Percentiles rank a stretch among this genome's conserved stretches.
Evolutionary conservation across 2,329 filamentous ascomycete species (phyloP).

Genomic region (Alternaria panax): DNA sequence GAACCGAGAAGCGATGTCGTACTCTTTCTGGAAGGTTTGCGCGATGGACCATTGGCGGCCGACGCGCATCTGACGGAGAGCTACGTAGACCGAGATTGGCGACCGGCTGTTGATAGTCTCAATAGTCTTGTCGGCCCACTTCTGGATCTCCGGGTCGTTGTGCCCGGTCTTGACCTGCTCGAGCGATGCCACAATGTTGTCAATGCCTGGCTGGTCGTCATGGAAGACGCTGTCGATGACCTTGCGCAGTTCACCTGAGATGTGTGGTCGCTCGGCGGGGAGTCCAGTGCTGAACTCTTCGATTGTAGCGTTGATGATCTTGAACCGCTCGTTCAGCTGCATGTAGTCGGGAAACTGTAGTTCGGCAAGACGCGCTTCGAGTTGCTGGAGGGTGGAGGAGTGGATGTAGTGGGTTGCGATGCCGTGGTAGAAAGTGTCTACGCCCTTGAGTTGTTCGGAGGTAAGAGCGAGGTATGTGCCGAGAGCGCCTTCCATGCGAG

Average conservation of each 20-base stretch:
- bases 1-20: constrained; percentile 83
- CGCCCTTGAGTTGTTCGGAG: constrained; percentile 80
- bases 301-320: constrained; percentile 83
- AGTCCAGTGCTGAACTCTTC: constrained; percentile 90
- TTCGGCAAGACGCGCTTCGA: constrained; percentile 87
- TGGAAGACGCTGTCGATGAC: constrained; percentile 77
- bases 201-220: constrained; percentile 65
- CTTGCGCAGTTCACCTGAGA: constrained; percentile 74
- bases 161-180: constrained; percentile 53
- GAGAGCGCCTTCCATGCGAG: constrained; percentile 82
- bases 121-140: constrained; percentile 82
- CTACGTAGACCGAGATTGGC: constrained; percentile 85
- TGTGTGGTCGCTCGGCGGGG: constrained; percentile 62
- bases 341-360: constrained; percentile 85
- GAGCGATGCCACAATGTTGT: constrained; percentile 75
- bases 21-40: constrained; percentile 85
- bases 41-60: constrained; percentile 79
- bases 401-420: constrained; percentile 96
- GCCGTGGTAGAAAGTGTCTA: constrained; percentile 87
- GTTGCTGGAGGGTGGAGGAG: constrained; percentile 80
- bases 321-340: constrained; percentile 66
- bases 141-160: constrained; percentile 54
- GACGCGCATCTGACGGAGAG: constrained; percentile 81
- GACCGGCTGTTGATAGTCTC: constrained; percentile 78
- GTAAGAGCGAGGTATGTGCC: constrained; percentile 95